Percentiles rank a stretch among this genome's conserved stretches.
Evolutionary conservation across 139 green algal species (phyloP).

Genomic region (Chlorella sp.): DNA sequence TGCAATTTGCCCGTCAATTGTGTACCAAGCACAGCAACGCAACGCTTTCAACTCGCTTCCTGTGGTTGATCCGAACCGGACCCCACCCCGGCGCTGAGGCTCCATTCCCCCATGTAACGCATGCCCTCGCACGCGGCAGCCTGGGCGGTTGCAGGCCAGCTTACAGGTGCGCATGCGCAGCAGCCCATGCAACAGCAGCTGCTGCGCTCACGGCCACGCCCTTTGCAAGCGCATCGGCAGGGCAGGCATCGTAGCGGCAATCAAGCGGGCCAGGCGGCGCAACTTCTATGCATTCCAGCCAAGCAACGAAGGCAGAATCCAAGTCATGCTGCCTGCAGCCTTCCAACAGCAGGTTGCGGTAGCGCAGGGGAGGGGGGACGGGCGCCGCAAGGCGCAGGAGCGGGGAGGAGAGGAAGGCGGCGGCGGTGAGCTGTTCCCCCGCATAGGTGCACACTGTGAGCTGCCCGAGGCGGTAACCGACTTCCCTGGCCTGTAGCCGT

Average conservation of each 20-base stretch:
- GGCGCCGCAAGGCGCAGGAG: background rate
- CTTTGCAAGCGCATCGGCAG: background rate
- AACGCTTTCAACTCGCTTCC: too few species aligned
- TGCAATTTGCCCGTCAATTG: too few species aligned
- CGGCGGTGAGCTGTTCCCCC: background rate
- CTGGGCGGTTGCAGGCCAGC: too few species aligned
- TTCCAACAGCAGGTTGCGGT: background rate
- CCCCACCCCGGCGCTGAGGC: too few species aligned
- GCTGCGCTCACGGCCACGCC: background rate
- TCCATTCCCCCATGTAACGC: too few species aligned
- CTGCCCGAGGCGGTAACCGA: background rate
- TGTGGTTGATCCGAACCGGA: too few species aligned
- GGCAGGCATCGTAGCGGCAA: background rate
- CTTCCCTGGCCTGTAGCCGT: conserved; percentile 6
- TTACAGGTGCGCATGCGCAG: background rate
- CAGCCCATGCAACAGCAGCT: background rate
- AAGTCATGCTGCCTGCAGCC: background rate
- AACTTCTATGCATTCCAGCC: background rate
- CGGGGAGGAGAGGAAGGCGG: conserved; percentile 15
- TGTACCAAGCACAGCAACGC: too few species aligned
- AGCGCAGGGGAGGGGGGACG: background rate
- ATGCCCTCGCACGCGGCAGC: too few species aligned
- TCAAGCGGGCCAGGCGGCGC: background rate
- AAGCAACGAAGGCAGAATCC: background rate
- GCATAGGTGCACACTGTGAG: background rate